Evolutionary conservation across 768 basidiomycete genomes (phyloP).

Genomic region (Tricholoma saponaceum): DNA sequence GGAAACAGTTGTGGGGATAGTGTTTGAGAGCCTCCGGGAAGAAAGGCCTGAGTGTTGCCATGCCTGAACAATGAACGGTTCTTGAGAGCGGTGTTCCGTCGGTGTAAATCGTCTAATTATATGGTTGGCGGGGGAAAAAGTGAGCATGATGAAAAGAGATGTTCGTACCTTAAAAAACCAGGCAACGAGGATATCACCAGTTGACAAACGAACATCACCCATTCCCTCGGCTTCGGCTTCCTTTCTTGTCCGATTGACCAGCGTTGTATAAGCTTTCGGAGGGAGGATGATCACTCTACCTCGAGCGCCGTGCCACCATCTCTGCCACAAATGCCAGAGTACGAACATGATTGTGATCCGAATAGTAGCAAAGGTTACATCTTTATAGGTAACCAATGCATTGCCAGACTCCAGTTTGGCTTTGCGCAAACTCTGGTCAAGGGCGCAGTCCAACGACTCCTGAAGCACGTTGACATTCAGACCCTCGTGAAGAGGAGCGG

Average conservation of each 20-base stretch:
- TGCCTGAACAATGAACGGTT: background rate
- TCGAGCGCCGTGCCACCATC: conserved; percentile 33
- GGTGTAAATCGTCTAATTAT: background rate
- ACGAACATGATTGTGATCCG: conserved; percentile 26
- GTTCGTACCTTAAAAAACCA: conserved; percentile 35
- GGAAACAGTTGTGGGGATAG: background rate
- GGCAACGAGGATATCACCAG: conserved; percentile 37
- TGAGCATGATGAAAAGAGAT: background rate
- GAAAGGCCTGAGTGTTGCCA: background rate
- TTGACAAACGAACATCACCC: conserved; percentile 19
- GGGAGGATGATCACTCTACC: conserved; percentile 31
- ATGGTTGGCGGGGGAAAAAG: background rate
- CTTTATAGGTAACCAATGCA: conserved; percentile 7
- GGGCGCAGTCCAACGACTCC: conserved; percentile 19
- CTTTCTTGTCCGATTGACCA: conserved; percentile 27
- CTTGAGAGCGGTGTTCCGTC: background rate
- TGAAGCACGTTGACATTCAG: conserved; percentile 30
- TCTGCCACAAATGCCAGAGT: conserved; percentile 32
- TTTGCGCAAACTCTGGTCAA: background rate
- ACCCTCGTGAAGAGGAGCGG: conserved; percentile 28
- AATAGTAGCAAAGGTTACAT: conserved; percentile 25
- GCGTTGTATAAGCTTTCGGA: conserved; percentile 20
- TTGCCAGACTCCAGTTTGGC: background rate
- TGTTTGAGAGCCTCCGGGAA: background rate
- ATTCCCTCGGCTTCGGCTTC: conserved; percentile 17